Evolutionary conservation across 2,329 filamentous ascomycete genomes (phyloP).

Genomic region (Dendryphion nanum): DNA sequence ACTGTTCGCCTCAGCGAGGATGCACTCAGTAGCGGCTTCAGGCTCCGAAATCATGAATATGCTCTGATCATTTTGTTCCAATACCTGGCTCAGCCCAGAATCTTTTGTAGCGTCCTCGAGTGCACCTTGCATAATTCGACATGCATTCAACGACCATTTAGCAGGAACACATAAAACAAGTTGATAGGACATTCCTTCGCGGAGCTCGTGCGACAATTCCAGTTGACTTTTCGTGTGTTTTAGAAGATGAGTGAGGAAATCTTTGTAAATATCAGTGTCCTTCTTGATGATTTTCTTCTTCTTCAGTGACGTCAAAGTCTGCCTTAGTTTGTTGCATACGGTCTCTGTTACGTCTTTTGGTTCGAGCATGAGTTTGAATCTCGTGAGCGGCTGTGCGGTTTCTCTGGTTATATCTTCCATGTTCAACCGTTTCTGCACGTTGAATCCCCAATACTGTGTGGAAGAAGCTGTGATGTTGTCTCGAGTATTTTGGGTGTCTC

Average conservation of each 20-base stretch:
- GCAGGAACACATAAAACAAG: constrained; percentile 18
- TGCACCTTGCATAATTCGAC: constrained; percentile 15
- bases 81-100: constrained; percentile 6
- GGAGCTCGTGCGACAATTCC: constrained; percentile 2
- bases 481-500: no score
- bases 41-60: constrained; percentile 21
- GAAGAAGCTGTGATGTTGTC: no score
- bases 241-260: constrained; percentile 14
- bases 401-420: constrained; percentile 6
- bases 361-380: constrained; percentile 13
- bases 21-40: constrained; percentile 18
- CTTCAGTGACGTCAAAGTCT: constrained; percentile 6
- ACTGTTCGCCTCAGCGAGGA: constrained; percentile 11
- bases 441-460: constrained; percentile 14
- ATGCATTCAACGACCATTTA: constrained; percentile 15
- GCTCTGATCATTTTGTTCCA: constrained; percentile 5
- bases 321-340: constrained; percentile 1
- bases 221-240: constrained; percentile 8
- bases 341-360: constrained; percentile 4
- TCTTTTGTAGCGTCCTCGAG: constrained; percentile 11
- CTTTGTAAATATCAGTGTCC: constrained; percentile 7
- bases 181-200: constrained; percentile 5
- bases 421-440: constrained; percentile 10
- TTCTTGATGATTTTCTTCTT: constrained; percentile 6
- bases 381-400: constrained; percentile 5